Evolutionary conservation across 2,329 filamentous ascomycete species (phyloP).

Genomic region (Botrytis pseudocinerea): DNA sequence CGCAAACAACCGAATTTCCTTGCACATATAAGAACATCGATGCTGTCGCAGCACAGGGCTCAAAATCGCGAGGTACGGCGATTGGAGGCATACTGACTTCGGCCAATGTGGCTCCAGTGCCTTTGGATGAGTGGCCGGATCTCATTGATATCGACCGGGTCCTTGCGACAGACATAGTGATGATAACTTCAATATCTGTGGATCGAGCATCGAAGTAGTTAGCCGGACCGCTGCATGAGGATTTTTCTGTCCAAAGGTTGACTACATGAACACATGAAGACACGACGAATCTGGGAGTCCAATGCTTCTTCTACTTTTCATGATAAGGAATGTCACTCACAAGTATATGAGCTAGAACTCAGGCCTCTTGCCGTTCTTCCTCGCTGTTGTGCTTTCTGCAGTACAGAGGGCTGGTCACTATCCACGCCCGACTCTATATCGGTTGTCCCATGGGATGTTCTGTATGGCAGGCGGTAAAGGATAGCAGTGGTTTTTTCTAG

Average conservation of each 20-base stretch:
- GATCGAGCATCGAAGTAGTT: slow-evolving; percentile 32
- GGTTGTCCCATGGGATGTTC: slow-evolving; percentile 40
- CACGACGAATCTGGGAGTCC: slow-evolving; percentile 28
- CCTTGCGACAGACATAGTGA: slow-evolving; percentile 47
- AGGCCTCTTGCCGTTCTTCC: slow-evolving; percentile 38
- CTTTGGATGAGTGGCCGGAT: slow-evolving; percentile 52
- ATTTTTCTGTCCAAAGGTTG: slow-evolving; percentile 30
- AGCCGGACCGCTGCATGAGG: slow-evolving; percentile 38
- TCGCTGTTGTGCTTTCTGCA: slow-evolving; percentile 38
- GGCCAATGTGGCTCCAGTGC: slow-evolving; percentile 48
- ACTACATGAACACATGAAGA: slow-evolving; percentile 31
- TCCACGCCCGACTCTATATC: slow-evolving; percentile 40
- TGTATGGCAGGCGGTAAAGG: slow-evolving; percentile 32
- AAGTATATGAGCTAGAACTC: slow-evolving; percentile 28
- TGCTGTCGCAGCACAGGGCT: slow-evolving; percentile 86
- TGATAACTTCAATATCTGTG: slow-evolving; percentile 34
- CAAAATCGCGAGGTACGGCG: slow-evolving; percentile 61
- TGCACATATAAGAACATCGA: slow-evolving; percentile 89
- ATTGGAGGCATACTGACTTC: slow-evolving; percentile 55
- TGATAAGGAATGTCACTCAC: slow-evolving; percentile 34
- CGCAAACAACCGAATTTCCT: slow-evolving; percentile 77
- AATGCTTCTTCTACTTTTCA: slow-evolving; percentile 30
- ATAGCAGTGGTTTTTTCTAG: slow-evolving; percentile 9
- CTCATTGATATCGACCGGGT: slow-evolving; percentile 61
- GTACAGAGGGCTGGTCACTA: slow-evolving; percentile 41